phyloP scores from a whole-genome alignment of 352 stramenopile genomes.

The Globisporangium recalcitrans region DNA sequence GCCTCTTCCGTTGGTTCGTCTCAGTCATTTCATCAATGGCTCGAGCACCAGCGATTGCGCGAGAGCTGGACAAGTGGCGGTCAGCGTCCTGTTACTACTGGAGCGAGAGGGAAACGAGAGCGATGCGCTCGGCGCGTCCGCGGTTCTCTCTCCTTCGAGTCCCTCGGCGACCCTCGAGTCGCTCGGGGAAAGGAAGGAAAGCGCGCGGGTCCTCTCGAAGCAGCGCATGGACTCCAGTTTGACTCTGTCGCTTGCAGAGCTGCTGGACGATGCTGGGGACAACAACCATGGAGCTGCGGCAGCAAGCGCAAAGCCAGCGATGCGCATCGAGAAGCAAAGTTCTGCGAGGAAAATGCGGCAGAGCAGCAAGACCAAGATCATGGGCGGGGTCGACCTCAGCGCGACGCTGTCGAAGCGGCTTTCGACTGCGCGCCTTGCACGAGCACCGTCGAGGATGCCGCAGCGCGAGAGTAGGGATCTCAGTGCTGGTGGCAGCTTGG shows the following conservation, averaged over 20 bases:
- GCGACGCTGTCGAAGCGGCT: constrained; percentile 4
- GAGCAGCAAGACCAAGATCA: constrained; percentile 11
- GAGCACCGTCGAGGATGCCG: background rate
- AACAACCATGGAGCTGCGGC: background rate
- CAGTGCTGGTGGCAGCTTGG: background rate
- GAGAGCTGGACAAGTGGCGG: constrained; percentile 8
- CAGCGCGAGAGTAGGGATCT: background rate
- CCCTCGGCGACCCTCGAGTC: background rate
- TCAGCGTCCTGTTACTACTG: background rate
- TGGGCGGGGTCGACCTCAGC: background rate
- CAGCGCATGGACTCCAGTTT: background rate
- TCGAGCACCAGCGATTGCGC: background rate
- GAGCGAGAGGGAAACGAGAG: background rate
- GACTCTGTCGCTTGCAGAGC: background rate
- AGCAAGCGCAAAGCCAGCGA: background rate
- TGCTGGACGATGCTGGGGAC: background rate
- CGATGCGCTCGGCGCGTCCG: background rate
- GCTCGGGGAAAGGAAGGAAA: background rate
- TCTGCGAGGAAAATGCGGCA: constrained; percentile 1
- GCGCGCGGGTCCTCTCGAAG: background rate
- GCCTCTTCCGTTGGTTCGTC: background rate
- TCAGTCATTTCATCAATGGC: background rate
- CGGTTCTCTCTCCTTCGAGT: background rate
- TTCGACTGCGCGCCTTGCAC: background rate
- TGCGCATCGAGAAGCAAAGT: constrained; percentile 2